phyloP scores from a whole-genome alignment of 1,284 basidiomycete species.

The Tilletiaria anomala region DNA sequence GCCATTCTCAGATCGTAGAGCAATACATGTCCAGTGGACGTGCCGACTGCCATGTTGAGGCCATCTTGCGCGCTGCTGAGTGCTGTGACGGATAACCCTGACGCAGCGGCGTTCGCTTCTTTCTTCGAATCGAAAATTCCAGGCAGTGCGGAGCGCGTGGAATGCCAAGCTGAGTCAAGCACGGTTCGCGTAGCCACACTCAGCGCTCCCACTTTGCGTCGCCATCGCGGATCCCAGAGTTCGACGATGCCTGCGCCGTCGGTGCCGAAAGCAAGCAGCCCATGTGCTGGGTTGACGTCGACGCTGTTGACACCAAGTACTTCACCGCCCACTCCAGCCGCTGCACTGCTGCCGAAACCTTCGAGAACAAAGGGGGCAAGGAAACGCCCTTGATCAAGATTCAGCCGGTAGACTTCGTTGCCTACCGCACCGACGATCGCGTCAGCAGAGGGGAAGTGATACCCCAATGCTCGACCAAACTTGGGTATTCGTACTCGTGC shows the following conservation, averaged over 20 bases:
- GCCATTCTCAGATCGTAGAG: conserved; percentile 84
- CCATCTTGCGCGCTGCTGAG: conserved; percentile 63
- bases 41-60: conserved; percentile 81
- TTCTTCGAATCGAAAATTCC: conserved; percentile 10
- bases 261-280: conserved; percentile 73
- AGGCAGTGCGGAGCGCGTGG: conserved; percentile 39
- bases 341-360: conserved; percentile 10
- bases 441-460: conserved; percentile 71
- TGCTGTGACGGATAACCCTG: conserved; percentile 62
- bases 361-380: conserved; percentile 38
- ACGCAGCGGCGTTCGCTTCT: conserved; percentile 16
- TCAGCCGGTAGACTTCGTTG: conserved; percentile 78
- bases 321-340: conserved; percentile 25
- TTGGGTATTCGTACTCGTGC: conserved; percentile 83
- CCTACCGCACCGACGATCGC: conserved; percentile 63
- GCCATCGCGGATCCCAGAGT: conserved; percentile 86
- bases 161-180: conserved; percentile 29
- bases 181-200: conserved; percentile 51
- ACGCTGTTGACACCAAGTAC: conserved; percentile 71
- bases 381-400: conserved; percentile 87
- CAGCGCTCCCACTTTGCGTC: conserved; percentile 61
- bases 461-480: conserved; percentile 80
- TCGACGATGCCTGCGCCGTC: conserved; percentile 68
- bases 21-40: conserved; percentile 81
- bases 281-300: conserved; percentile 86